A percentile compares a stretch with the other conserved stretches of the same genome.
Evolutionary conservation across 2,329 filamentous ascomycete species (phyloP).

Genomic region (Onygenales sp.): DNA sequence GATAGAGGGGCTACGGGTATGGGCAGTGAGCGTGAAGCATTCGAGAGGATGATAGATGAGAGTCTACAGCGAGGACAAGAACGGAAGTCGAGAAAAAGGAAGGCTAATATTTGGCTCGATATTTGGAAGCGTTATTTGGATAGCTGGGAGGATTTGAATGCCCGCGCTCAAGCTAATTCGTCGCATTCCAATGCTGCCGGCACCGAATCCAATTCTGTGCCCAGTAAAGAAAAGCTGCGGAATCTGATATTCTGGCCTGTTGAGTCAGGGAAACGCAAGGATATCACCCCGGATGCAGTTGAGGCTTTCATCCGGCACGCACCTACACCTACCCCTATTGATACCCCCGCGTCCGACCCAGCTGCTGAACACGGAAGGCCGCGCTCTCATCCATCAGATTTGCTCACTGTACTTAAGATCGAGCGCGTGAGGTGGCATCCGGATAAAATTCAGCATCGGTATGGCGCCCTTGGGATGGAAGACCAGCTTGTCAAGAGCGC

Average conservation of each 20-base stretch:
- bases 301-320: constrained; percentile 59
- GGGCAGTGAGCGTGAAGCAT: constrained; percentile 25
- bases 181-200: constrained; percentile 5
- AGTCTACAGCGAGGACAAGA: constrained; percentile 59
- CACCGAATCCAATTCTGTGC: not conserved
- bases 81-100: constrained; percentile 43
- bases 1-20: constrained; percentile 19
- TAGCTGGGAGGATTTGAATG: constrained; percentile 51
- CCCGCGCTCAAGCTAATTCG: constrained; percentile 12
- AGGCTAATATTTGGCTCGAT: constrained; percentile 37
- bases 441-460: constrained; percentile 89
- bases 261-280: constrained; percentile 46
- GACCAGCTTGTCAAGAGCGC: constrained; percentile 64
- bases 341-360: constrained; percentile 8
- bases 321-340: constrained; percentile 19
- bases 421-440: constrained; percentile 95
- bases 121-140: constrained; percentile 56
- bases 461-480: constrained; percentile 62
- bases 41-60: constrained; percentile 58
- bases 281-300: constrained; percentile 52
- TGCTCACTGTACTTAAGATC: constrained; percentile 55
- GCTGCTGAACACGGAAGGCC: not conserved
- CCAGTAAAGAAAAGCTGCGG: constrained; percentile 18
- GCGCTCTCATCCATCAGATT: constrained; percentile 15
- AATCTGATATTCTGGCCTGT: constrained; percentile 64